Base-by-base conservation (phyloP, 129 eudicot genomes). In the Artemisia tridentata region DNA sequence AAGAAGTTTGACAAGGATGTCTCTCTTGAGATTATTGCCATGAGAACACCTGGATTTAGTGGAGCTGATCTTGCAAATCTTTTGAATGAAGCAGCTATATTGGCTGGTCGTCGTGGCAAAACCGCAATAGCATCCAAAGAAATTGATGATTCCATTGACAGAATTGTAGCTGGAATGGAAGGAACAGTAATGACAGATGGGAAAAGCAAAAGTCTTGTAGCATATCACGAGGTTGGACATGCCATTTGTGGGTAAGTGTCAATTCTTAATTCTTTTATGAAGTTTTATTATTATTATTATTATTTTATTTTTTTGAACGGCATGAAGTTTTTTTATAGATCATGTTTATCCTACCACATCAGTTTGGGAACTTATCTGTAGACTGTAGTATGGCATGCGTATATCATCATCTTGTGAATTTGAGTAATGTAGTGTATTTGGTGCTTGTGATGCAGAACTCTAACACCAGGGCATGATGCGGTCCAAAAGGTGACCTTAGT, bases 11-110 rank as follows among this genome's bases (percentile, higher is more conserved):
- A 86, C 65, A 68, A 78, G 34, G 99, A 95, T 71, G 99, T 95
- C 5, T 87, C 96, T 38, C 96, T 95, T 73, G 97, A 90, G 34
- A 88, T 90, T 51, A 74, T 95, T 65, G 99, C 99, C 27, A 87
- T 87, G 97, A 79, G 99, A 67, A 95, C 99, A 43, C 99, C 99
- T 64, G 99, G 99, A 72, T 95, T 95, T 73, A 90, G 96, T 76
- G 99, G 99, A 57, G 99, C 99, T 17, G 99, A 95, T 82, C 93
- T 95, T 66, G 97, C 97, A 15, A 95, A 95, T 75, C 89, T 95
- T 41, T 73, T 95, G 38, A 95, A 95, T 8, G 97, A 90, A 82
- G 99, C 99, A 9, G 99, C 99, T 55, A 90, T 95, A 59, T 77
- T 90, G 82, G 89, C 99, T 67, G 99, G 96, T 53, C 80, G 97